Conservation (phyloP, 1,284 basidiomycete species). For the Tetrapyrgos nigripes region DNA sequence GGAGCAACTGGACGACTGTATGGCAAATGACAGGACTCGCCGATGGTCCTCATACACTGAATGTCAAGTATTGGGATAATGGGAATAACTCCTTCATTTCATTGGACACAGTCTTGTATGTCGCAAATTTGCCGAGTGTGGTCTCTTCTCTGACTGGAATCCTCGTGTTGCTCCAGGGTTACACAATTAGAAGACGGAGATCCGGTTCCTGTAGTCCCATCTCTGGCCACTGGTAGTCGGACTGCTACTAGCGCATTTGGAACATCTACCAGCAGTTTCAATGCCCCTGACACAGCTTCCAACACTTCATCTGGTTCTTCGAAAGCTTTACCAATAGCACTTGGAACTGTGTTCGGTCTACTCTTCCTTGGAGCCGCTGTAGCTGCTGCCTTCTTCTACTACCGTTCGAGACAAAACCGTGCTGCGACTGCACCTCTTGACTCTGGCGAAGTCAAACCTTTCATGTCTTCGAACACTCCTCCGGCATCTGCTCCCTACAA, state of each 20-base stretch:
- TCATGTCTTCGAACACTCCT: background rate
- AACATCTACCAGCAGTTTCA: background rate
- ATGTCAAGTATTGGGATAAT: background rate
- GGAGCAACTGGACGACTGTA: background rate
- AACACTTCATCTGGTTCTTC: background rate
- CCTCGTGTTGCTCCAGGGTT: background rate
- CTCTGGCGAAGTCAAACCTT: background rate
- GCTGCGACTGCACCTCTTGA: background rate
- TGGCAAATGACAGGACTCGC: conserved; percentile 3
- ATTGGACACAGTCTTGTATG: background rate
- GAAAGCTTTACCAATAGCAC: background rate
- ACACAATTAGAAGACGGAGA: background rate
- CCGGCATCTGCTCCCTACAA: background rate
- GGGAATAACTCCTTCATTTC: background rate
- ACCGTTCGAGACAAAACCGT: background rate
- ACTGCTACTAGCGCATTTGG: background rate
- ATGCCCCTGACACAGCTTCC: background rate
- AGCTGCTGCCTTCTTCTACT: background rate
- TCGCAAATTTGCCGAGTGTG: background rate
- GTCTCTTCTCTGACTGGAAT: background rate
- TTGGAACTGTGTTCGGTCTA: background rate
- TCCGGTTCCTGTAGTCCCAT: background rate
- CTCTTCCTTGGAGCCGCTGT: background rate
- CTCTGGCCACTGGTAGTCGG: background rate
- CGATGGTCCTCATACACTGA: conserved; percentile 7